A percentile compares a stretch with the other conserved stretches of the same genome.
Conservation (phyloP, 1,284 basidiomycete species). For the Malassezia cuniculi region DNA sequence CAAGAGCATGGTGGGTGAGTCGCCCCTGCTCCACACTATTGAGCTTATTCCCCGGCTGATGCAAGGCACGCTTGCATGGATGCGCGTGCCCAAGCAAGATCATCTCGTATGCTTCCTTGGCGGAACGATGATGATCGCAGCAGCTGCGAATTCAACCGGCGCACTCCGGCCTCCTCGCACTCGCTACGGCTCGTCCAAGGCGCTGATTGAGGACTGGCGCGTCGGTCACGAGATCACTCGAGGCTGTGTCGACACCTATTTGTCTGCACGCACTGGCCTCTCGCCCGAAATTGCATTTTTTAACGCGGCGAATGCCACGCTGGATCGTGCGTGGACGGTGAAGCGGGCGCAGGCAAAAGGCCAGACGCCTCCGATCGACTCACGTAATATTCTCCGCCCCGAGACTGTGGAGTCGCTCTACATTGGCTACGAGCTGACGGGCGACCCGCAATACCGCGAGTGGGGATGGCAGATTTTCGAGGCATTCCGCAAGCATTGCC, state of each 20-base stretch:
- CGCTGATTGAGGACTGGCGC: conserved; percentile 55
- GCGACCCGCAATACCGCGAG: conserved; percentile 65
- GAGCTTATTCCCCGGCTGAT: conserved; percentile 52
- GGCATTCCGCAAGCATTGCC: conserved; percentile 72
- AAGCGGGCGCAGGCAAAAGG: too few relatives aligned
- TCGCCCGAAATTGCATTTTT: conserved; percentile 46
- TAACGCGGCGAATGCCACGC: conserved; percentile 41
- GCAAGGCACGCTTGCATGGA: conserved; percentile 14
- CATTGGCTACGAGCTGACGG: conserved; percentile 69
- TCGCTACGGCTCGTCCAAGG: not conserved
- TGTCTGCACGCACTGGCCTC: conserved; percentile 59
- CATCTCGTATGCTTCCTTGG: conserved; percentile 91
- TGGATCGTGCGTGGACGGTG: conserved; percentile 37
- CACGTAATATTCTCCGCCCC: conserved; percentile 74
- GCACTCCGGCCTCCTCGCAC: conserved; percentile 12
- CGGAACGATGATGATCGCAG: conserved; percentile 77
- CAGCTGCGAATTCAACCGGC: conserved; percentile 40
- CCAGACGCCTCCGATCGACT: conserved; percentile 56
- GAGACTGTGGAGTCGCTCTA: conserved; percentile 91
- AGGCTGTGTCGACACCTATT: conserved; percentile 74
- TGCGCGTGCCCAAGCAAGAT: conserved; percentile 71
- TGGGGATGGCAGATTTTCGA: conserved; percentile 82
- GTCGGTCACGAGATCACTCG: conserved; percentile 67
- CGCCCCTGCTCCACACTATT: conserved; percentile 60
- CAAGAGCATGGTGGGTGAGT: conserved; percentile 39